A percentile compares a stretch with the other conserved stretches of the same genome.
phyloP scores from a whole-genome alignment of 1,284 basidiomycete genomes.

The Neonothopanus nambi region DNA sequence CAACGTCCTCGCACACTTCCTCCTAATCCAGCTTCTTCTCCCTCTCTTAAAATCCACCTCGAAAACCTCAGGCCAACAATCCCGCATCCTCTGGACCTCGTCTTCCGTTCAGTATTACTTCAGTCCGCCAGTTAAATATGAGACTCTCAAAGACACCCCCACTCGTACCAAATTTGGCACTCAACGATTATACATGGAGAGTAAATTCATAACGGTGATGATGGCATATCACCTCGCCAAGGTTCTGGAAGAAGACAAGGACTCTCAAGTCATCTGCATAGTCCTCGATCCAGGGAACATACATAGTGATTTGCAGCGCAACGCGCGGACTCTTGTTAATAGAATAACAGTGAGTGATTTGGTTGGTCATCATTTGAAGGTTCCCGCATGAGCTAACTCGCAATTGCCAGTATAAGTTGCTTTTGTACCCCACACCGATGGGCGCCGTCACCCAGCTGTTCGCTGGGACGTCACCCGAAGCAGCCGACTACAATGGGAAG shows the following conservation, averaged over 20 bases:
- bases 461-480: constrained; percentile 48
- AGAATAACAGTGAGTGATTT: constrained; percentile 22
- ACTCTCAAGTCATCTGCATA: neutral
- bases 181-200: constrained; percentile 3
- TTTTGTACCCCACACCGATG: constrained; percentile 27
- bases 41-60: constrained; percentile 44
- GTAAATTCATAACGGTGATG: constrained; percentile 6
- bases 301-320: constrained; percentile 42
- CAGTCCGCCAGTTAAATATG: constrained; percentile 22
- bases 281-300: constrained; percentile 36
- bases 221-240: neutral
- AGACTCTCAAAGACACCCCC: neutral
- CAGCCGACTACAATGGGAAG: constrained; percentile 43
- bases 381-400: neutral
- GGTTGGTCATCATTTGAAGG: too few relatives aligned
- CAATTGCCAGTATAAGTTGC: constrained; percentile 19
- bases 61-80: constrained; percentile 36
- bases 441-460: constrained; percentile 53
- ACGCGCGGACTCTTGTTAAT: constrained; percentile 24
- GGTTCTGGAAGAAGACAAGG: neutral
- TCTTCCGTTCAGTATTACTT: constrained; percentile 33
- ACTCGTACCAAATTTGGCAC: neutral
- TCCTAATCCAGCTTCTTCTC: constrained; percentile 50
- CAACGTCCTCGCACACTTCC: constrained; percentile 50
- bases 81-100: constrained; percentile 48